phyloP scores from a whole-genome alignment of 129 eudicot genomes.

The Flaveria trinervia region DNA sequence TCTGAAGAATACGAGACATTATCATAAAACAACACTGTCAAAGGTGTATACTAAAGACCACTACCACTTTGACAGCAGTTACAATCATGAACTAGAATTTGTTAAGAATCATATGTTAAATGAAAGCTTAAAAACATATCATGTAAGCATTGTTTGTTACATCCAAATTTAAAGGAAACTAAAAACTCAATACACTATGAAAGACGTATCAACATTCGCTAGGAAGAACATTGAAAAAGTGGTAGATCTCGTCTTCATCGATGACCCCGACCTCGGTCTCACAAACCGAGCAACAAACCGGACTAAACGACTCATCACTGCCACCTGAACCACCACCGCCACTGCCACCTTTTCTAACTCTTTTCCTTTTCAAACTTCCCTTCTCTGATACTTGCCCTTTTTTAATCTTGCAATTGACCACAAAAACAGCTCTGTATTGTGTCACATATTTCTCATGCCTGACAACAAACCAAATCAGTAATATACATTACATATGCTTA shows the following conservation, averaged over 20 bases:
- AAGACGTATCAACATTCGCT: conserved; percentile 63
- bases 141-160: neutral
- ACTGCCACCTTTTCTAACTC: conserved; percentile 41
- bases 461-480: conserved; percentile 29
- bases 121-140: neutral
- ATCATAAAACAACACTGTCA: too few species aligned
- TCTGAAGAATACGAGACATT: too few species aligned
- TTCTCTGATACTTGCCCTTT: conserved; percentile 44
- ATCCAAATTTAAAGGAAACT: neutral
- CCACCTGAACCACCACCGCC: conserved; percentile 8
- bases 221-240: conserved; percentile 80
- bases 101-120: neutral
- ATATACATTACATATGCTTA: neutral
- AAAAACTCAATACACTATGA: neutral
- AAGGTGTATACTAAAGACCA: too few species aligned
- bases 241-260: conserved; percentile 89
- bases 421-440: conserved; percentile 90
- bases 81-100: too few species aligned
- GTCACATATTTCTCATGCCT: conserved; percentile 95
- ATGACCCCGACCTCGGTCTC: conserved; percentile 82
- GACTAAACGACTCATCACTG: conserved; percentile 42
- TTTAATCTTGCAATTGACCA: conserved; percentile 70
- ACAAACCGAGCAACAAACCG: conserved; percentile 78
- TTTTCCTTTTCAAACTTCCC: conserved; percentile 63
- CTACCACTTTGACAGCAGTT: too few species aligned